Base-by-base conservation (phyloP, 202 grass and related monocot species). In the Alloteropsis angusta region DNA sequence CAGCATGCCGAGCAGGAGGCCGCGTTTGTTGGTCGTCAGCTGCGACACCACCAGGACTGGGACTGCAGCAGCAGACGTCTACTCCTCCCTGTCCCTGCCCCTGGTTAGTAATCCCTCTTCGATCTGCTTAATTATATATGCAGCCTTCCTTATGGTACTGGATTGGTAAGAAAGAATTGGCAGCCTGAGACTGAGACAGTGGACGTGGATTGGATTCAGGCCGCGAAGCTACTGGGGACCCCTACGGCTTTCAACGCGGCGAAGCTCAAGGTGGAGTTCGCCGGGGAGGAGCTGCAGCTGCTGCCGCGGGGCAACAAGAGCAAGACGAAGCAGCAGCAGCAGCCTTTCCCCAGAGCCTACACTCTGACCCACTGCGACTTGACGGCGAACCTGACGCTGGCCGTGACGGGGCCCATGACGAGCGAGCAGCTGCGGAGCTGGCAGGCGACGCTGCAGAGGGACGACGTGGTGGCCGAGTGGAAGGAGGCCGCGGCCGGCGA, bases 351-450 rank as follows among this genome's bases (percentile, higher is more conserved):
- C 9, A 55, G 91, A 61, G 91, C 91, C 25, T 97, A 97, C 79
- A 90, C 91, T 16, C 91, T 97, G 41, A 94, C 87, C 55, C 91
- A 97, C 81, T 97, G 91, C 77, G 94, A 97, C 85, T 90, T 91
- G 41, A 94, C 91, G 23, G 94, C 94, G 2, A 94, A 94, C 79
- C 68, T 97, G 11, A 94, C 94, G 25, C 77, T 97, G 47, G 89
- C 80, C 3, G 85, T 97, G 18, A 90, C 91, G 30, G 85, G 84
- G 37, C 66, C 55, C 60, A 94, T 90, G 67, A 88, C 65, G 60
- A 69, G 60, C 63, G 87, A 88, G 38, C 83, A 94, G 83, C 83
- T 94, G 11, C 80, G 76, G 44, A 80, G 75, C 65, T 87, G 93
- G 90, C 82, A 87, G 82, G 78, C 85, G 16, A 93, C 84, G 41